Conservation (phyloP, 139 green algal species). For the Chlamydomonas sp. region DNA sequence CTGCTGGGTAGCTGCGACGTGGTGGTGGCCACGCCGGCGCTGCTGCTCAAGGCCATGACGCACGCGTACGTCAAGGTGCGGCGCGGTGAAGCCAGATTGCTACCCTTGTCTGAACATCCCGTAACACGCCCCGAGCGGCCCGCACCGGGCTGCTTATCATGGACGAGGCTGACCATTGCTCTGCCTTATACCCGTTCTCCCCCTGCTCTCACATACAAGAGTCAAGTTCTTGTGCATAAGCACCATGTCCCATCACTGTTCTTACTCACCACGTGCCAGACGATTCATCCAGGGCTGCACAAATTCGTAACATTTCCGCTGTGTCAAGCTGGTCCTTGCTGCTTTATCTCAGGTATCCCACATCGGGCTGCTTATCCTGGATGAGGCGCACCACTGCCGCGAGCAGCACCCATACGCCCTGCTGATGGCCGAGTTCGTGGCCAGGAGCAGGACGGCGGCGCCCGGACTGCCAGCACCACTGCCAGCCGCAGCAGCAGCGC, state of each 20-base stretch:
- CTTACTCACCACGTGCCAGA: no score
- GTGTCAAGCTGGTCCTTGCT: no score
- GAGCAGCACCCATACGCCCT: slow-evolving; percentile 37
- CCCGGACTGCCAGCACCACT: background rate
- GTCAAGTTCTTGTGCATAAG: no score
- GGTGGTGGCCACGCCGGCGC: slow-evolving; percentile 26
- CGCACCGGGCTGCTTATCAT: slow-evolving; percentile 33
- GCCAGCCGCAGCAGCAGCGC: background rate
- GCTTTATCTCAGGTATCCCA: slow-evolving; percentile 11
- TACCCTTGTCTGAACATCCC: no score
- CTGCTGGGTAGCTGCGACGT: slow-evolving; percentile 16
- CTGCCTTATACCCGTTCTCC: no score
- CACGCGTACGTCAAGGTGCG: slow-evolving; percentile 20
- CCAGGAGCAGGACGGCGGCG: background rate
- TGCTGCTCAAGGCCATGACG: slow-evolving; percentile 41
- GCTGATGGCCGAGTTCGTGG: slow-evolving; percentile 34
- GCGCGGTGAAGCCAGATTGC: background rate
- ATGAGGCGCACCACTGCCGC: slow-evolving; percentile 39
- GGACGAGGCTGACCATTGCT: slow-evolving; percentile 39
- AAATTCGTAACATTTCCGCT: no score
- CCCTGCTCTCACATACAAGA: no score
- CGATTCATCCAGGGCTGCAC: no score
- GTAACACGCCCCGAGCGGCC: no score
- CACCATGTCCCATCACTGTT: no score
- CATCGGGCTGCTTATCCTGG: slow-evolving; percentile 34